Percentiles rank a stretch among this genome's conserved stretches.
Conservation (phyloP, 331 rosid genomes). For the Malus hybrid region DNA sequence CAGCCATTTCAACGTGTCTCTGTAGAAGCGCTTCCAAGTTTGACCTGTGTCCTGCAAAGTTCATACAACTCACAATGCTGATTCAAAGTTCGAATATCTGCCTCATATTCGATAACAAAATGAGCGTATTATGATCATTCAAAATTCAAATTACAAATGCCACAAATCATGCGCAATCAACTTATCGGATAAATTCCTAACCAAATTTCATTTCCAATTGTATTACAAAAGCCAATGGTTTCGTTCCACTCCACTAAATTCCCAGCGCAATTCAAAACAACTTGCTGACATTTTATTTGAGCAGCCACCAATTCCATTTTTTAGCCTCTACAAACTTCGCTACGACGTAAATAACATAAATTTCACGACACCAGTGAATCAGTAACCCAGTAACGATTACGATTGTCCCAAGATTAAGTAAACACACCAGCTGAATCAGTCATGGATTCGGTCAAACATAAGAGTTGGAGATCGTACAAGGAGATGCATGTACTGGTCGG, state of each 20-base stretch:
- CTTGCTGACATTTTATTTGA: background rate
- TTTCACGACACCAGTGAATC: background rate
- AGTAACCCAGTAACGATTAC: background rate
- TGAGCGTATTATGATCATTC: background rate
- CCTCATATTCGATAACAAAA: background rate
- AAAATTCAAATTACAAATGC: background rate
- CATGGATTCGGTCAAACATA: background rate
- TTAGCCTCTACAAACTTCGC: background rate
- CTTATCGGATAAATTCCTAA: background rate
- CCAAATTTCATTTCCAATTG: background rate
- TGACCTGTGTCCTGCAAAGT: conserved; percentile 45
- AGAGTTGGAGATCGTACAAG: conserved; percentile 33
- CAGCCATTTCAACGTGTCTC: conserved; percentile 78
- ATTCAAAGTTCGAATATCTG: background rate
- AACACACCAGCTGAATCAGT: background rate
- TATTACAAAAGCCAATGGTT: background rate
- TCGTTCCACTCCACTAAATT: background rate
- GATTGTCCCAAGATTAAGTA: background rate
- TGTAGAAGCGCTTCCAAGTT: conserved; percentile 77
- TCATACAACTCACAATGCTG: background rate
- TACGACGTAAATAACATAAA: background rate
- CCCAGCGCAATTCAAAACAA: background rate
- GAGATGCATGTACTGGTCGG: conserved; percentile 82
- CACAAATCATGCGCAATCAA: background rate
- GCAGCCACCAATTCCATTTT: background rate